Base-by-base conservation (phyloP, 2,329 filamentous ascomycete genomes). In the Colletotrichum karsti region DNA sequence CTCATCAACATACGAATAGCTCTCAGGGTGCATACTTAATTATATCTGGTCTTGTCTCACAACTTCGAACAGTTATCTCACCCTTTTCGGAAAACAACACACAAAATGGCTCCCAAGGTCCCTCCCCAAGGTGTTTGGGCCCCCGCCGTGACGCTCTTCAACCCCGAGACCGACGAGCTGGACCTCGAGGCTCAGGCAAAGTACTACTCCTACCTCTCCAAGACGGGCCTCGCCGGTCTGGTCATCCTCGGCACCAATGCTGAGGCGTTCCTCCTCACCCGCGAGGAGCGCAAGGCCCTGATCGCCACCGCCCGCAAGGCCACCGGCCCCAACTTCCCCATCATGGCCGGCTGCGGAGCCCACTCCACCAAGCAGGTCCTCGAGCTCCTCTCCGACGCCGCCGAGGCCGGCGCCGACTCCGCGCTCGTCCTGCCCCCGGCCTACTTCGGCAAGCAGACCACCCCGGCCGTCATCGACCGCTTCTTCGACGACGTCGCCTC, bases 401-500 rank as follows among this genome's bases (percentile, higher is more conserved):
- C 82, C 20, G 82, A 81, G 1, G 90, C 88, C 0, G 90, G 89
- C 15, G 88, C 89, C 46, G 82, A 91, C 78, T 91, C 88, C 72
- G 83, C 83, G 0, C 80, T 92, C 13, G 84, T 91, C 10, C 83
- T 92, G 28, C 89, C 90, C 2, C 85, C 87, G 2, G 89, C 85
- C 5, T 92, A 92, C 77, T 92, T 91, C 73, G 88, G 87, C 72
- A 90, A 90, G 76, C 85, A 86, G 13, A 90, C 88, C 4, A 87
- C 84, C 4, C 81, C 83, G 20, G 81, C 79, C 12, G 87, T 91
- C 24, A 81, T 92, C 28, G 84, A 86, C 73, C 78, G 81, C 54
- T 92, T 92, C 80, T 92, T 85, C 73, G 78, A 78, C 51, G 85
- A 91, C 30, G 80, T 92, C 4, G 87, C 88, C 0, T 76, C 77